Evolutionary conservation across 108 stramenopile species (phyloP), one percentile per base, ranked within the genome.

Genomic region (Conticribra guillardii): DNA sequence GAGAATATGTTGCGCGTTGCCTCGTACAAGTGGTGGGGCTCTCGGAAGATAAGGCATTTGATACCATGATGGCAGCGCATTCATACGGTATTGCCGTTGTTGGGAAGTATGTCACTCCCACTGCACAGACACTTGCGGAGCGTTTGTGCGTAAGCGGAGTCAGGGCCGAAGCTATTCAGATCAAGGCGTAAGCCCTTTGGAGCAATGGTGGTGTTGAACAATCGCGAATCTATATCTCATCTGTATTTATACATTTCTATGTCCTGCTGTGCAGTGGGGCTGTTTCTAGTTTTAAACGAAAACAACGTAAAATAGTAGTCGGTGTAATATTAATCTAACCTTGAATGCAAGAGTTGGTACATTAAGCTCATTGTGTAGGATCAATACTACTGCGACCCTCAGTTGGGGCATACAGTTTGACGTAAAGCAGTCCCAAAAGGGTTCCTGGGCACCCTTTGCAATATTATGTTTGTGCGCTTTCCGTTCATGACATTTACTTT

Each of bases 51-150:
- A 54, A 61, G 17, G 89, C 93, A 9, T 94, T 86, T 51, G 74
- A 88, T 64, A 88, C 88, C 34, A 94, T 94, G 93, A 89, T 89
- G 88, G 71, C 67, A 49, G 93, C 93, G 0, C 93, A 94, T 60
- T 82, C 89, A 48, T 86, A 89, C 58, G 93, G 93, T 17, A 79
- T 88, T 54, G 93, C 93, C 21, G 81, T 79, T 16, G 89, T 94
- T 15, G 93, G 93, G 33, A 57, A 80, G 61, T 94, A 87, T 67
- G 66, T 50, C 28, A 85, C 86, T 56, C 89, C 90, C 75, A 69
- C 87, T 48, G 93, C 93, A 0, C 89, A 94, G 63, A 80, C 86
- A 65, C 90, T 90, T 69, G 79, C 85, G 59, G 87, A 86, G 56
- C 84, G 69, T 1, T 69, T 94, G 53, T 62, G 52, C 26, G 80